Evolutionary conservation across 2,329 filamentous ascomycete species (phyloP), one percentile per base, ranked within the genome.

Genomic region (Fusarium odoratissimum): DNA sequence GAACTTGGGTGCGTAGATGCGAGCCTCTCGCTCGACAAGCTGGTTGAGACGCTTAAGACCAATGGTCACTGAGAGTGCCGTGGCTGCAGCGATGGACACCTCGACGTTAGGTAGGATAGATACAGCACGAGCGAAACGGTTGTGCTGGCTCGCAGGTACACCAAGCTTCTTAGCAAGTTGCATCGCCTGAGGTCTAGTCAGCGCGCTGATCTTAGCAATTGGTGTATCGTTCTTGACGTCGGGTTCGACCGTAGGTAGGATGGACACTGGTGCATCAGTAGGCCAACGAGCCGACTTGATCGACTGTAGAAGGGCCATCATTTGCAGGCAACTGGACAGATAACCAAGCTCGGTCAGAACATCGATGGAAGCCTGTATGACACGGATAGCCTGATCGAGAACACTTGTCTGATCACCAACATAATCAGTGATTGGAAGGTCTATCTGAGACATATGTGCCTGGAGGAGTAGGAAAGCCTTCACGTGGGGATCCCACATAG

Each of bases 401-500:
- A 99, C 96, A 59, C 89, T 91, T 16, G 89, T 92, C 82, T 97
- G 93, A 82, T 99, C 96, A 76, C 96, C 96, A 6, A 99, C 95
- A 79, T 99, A 99, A 86, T 99, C 96, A 1, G 93, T 92, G 64
- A 99, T 98, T 7, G 97, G 97, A 7, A 99, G 90, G 60, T 95
- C 91, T 74, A 98, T 92, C 64, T 95, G 92, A 25, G 93, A 94
- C 90, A 99, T 97, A 83, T 98, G 95, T 1, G 96, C 95, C 82
- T 99, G 97, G 0, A 99, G 88, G 4, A 99, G 88, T 41, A 99
- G 85, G 84, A 98, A 98, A 0, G 96, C 91, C 82, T 99, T 99
- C 79, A 98, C 94, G 79, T 99, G 96, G 0, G 96, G 96, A 84
- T 99, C 96, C 96, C 96, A 99, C 91, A 99, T 93, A 3, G 95